Percentiles rank a stretch among this genome's conserved stretches.
phyloP scores from a whole-genome alignment of 2,329 filamentous ascomycete genomes.

The Curvularia spicifera region DNA sequence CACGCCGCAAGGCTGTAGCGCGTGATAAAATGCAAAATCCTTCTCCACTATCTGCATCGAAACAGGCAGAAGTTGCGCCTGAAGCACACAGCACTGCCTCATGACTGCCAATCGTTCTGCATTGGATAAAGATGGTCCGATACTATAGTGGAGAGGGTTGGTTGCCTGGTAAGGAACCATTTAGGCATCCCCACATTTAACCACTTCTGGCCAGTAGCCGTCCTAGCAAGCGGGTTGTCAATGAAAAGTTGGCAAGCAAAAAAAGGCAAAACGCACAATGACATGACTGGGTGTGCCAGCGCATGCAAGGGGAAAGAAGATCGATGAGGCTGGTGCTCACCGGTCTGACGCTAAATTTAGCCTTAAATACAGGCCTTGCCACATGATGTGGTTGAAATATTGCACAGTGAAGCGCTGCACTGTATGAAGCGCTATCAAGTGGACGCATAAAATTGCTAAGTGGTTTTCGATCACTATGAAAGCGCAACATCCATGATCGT shows the following conservation, averaged over 20 bases:
- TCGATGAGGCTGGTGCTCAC: neutral
- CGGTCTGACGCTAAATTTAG: neutral
- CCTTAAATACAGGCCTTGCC: neutral
- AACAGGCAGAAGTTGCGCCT: neutral
- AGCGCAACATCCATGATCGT: neutral
- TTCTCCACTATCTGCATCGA: neutral
- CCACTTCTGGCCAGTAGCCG: neutral
- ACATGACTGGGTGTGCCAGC: neutral
- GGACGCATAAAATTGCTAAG: neutral
- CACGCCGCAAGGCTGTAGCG: slow-evolving; percentile 1
- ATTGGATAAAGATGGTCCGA: neutral
- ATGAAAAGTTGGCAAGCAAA: neutral
- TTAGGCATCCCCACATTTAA: neutral
- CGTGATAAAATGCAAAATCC: neutral
- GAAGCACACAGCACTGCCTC: neutral
- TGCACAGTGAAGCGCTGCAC: neutral
- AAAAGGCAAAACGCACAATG: neutral
- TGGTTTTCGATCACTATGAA: neutral
- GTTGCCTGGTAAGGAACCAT: neutral
- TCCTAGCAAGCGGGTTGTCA: too few species aligned
- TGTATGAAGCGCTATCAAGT: neutral
- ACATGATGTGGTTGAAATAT: neutral
- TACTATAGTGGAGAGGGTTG: neutral
- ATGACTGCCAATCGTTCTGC: neutral
- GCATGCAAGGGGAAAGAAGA: neutral